phyloP scores from a whole-genome alignment of 257 asterid genomes.

The Jasminum sambac region DNA sequence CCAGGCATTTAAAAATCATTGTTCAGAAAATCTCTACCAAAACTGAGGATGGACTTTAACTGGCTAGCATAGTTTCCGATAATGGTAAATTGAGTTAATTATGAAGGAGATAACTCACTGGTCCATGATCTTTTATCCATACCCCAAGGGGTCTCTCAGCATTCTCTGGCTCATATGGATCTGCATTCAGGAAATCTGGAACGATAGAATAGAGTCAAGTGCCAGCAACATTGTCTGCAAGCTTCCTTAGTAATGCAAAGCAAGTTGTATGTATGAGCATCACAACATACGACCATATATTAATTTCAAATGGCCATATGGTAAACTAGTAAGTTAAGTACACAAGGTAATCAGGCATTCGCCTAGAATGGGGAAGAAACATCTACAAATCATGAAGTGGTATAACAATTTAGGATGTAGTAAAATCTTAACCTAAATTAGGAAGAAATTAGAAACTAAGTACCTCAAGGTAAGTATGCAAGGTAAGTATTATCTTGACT shows the following conservation, averaged over 20 bases:
- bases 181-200: slow-evolving; percentile 63
- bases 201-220: slow-evolving; percentile 60
- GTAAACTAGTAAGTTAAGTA: background rate
- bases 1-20: too few species aligned
- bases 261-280: background rate
- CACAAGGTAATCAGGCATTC: background rate
- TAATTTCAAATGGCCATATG: background rate
- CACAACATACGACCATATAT: background rate
- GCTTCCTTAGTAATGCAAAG: slow-evolving; percentile 38
- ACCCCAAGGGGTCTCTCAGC: slow-evolving; percentile 22
- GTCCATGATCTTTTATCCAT: slow-evolving; percentile 62
- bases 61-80: background rate
- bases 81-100: too few species aligned
- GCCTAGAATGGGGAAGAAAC: too few species aligned
- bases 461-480: too few species aligned
- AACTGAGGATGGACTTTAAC: background rate
- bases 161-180: slow-evolving; percentile 40
- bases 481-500: background rate
- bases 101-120: slow-evolving; percentile 42
- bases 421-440: background rate
- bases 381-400: background rate
- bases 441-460: background rate
- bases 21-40: too few species aligned
- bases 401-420: background rate
- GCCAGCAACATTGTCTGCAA: slow-evolving; percentile 66